Base-by-base conservation (phyloP, 176 grass and related monocot genomes). In the Triticum urartu region DNA sequence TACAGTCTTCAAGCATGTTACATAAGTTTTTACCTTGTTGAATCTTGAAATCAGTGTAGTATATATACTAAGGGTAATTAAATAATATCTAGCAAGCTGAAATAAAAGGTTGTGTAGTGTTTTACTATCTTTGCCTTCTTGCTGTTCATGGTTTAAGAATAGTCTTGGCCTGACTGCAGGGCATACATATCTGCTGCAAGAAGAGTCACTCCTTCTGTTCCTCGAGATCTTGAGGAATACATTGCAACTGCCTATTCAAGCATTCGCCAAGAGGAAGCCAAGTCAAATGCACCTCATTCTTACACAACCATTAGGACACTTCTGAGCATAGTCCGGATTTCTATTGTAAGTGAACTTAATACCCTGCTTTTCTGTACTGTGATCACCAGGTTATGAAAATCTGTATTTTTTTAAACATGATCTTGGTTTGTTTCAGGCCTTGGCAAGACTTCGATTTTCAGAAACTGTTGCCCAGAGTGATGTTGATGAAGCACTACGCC, bases 181-280 rank as follows among this genome's bases (percentile, higher is more conserved):
- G 94, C 97, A 52, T 99, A 99, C 48, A 99, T 99, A 86, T 99
- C 97, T 85, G 90, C 97, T 81, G 97, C 97, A 15, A 92, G 97
- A 81, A 92, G 94, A 85, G 73, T 97, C 35, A 71, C 83, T 74
- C 97, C 97, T 79, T 99, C 86, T 80, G 90, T 99, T 75, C 97
- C 97, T 75, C 71, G 78, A 33, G 94, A 97, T 34, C 92, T 99
- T 1, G 97, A 99, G 90, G 97, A 99, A 86, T 99, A 99, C 85
- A 93, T 99, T 26, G 97, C 97, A 69, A 97, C 90, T 81, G 97
- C 97, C 64, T 99, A 99, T 88, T 86, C 97, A 48, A 99, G 97
- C 85, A 97, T 99, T 83, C 92, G 97, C 52, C 97, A 99, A 87
- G 97, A 99, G 79, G 97, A 99, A 88, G 92, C 97, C n/a, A 99